These are phyloP conservation scores for Zymoseptoria ardabiliae DNA, from an alignment of 2,329 filamentous ascomycete species.

Conservation along the genomic window DNA sequence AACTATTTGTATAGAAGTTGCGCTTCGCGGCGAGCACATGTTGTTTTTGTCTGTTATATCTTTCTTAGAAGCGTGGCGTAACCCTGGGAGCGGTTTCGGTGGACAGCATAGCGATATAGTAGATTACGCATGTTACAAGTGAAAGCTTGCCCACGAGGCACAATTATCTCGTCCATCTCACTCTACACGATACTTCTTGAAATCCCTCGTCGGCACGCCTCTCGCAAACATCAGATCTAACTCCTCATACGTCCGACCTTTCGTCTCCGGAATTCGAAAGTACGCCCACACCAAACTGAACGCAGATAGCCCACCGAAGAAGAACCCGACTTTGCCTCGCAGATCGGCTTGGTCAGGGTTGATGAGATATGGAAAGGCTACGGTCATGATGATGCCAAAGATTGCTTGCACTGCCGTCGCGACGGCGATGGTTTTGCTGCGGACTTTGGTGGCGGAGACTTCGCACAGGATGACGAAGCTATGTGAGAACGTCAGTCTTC, in stretches of 20 bases:
- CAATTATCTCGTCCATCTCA: background rate
- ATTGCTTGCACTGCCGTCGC: conserved; percentile 36
- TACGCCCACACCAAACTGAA: conserved; percentile 32
- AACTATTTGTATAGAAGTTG: background rate
- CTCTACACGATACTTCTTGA: conserved; percentile 25
- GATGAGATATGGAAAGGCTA: conserved; percentile 29
- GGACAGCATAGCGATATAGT: background rate
- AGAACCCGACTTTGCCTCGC: conserved; percentile 37
- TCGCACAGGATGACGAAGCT: conserved; percentile 34
- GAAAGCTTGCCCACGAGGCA: too few relatives aligned
- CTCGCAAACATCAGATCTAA: conserved; percentile 38
- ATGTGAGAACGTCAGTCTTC: background rate
- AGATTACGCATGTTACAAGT: too few relatives aligned
- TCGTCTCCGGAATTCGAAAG: conserved; percentile 36
- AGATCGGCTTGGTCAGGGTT: conserved; percentile 36
- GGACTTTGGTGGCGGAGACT: conserved; percentile 32
- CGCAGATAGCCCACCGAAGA: conserved; percentile 32
- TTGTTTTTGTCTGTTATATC: background rate
- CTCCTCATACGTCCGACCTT: conserved; percentile 36
- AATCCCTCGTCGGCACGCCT: conserved; percentile 30
- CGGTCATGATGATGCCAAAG: conserved; percentile 34
- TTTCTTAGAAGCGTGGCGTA: background rate
- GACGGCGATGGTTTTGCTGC: conserved; percentile 33
- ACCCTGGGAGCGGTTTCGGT: background rate
- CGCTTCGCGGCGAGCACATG: background rate